phyloP scores from a whole-genome alignment of 345 rosid species.

The Anastatica hierochuntica region DNA sequence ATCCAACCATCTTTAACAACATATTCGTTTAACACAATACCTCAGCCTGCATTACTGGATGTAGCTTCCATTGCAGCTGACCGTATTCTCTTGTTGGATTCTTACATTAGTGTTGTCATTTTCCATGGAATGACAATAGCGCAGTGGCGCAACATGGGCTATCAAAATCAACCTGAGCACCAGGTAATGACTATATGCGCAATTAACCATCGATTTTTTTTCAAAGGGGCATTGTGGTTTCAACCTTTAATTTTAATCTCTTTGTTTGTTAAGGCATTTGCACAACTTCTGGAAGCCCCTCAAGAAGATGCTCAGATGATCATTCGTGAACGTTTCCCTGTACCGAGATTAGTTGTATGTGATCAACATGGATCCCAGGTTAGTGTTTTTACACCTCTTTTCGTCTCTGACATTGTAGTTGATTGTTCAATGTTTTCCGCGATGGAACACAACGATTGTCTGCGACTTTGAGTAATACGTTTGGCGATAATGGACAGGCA shows the following conservation, averaged over 20 bases:
- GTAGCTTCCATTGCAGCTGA: conserved; percentile 94
- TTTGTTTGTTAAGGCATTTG: conserved; percentile 33
- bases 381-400: conserved; percentile 7
- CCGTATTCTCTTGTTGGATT: conserved; percentile 82
- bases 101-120: conserved; percentile 84
- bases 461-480: neutral
- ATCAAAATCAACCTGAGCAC: conserved; percentile 89
- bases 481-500: conserved; percentile 36
- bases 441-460: too few species aligned
- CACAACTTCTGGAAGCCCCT: conserved; percentile 81
- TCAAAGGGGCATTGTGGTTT: neutral
- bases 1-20: conserved; percentile 91
- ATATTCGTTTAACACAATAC: conserved; percentile 74
- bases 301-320: conserved; percentile 68
- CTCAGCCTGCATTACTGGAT: conserved; percentile 88
- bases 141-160: conserved; percentile 97
- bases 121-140: conserved; percentile 99
- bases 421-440: neutral
- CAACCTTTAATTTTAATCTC: conserved; percentile 2
- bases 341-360: conserved; percentile 89
- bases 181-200: conserved; percentile 37
- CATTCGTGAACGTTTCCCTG: conserved; percentile 82
- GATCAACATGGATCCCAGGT: conserved; percentile 99
- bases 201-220: neutral
- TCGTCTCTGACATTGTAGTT: neutral